Base-by-base conservation (phyloP, 2,329 filamentous ascomycete species). In the Diaporthe sp. region DNA sequence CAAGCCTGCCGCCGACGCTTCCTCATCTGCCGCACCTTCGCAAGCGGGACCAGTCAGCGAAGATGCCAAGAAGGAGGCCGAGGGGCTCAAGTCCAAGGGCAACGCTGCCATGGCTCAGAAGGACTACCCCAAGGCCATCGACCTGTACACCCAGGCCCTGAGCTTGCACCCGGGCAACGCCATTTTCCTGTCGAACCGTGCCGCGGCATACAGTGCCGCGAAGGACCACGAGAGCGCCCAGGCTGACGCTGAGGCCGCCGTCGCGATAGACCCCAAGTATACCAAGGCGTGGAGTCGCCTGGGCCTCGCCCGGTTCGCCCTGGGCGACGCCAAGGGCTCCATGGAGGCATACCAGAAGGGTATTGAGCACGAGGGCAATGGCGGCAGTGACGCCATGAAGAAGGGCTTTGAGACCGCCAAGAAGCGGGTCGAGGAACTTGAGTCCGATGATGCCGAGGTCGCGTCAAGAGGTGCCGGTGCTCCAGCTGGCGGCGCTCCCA, bases 201-300 rank as follows among this genome's bases (percentile, higher is more conserved):
- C 97, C 15, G 97, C 97, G 61, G 97, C 97, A 8, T 94, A 97
- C 89, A 95, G 93, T 38, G 96, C 95, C 30, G 92, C 92, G 76
- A 91, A 92, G 79, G 92, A 98, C 85, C 96, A 98, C 86, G 91
- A 93, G 76, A 92, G 94, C 77, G 97, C 97, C 17, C 92, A 91
- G 79, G 89, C 92, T 76, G 97, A 99, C 83, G 97, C 97, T 61
- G 96, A 98, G 86, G 91, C 97, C 77, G 97, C 97, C 72, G 94
- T 97, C 73, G 90, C 91, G 74, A 90, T 95, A 72, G 97, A 99
- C 84, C 95, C 97, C 17, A 92, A 92, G 83, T 99, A 98, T 88
- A 97, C 96, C 78, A 98, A 99, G 87, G 97, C 95, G 22, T 99
- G 97, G 97, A 97, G 94, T 79, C 91, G 97, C 76, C 89, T 99